Evolutionary conservation across 106 monocot species (phyloP).

Genomic region (Dendrobium huoshanense): DNA sequence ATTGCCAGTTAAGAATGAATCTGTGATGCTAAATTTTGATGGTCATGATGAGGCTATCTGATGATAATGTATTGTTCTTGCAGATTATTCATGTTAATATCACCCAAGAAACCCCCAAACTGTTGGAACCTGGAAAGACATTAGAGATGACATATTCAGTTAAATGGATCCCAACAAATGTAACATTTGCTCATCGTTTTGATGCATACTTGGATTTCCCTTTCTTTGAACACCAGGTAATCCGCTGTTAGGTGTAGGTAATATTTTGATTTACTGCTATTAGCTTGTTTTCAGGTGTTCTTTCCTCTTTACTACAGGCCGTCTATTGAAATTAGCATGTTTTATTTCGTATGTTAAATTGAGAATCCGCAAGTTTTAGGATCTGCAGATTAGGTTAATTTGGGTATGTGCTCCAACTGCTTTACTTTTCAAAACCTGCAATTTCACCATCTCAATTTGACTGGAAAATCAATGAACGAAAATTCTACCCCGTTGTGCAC

Average conservation of each 20-base stretch:
- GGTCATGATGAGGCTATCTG: background rate
- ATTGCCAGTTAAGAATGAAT: background rate
- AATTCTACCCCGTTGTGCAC: background rate
- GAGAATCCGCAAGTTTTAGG: background rate
- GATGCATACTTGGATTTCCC: constrained; percentile 93
- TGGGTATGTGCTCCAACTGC: background rate
- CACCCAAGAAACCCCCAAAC: constrained; percentile 77
- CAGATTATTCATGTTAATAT: constrained; percentile 99
- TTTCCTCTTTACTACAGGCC: background rate
- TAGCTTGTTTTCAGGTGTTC: background rate
- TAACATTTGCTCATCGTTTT: constrained; percentile 89
- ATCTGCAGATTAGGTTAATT: background rate
- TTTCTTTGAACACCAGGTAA: constrained; percentile 98
- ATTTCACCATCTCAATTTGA: background rate
- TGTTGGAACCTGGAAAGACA: constrained; percentile 65
- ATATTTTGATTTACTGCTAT: background rate
- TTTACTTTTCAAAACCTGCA: background rate
- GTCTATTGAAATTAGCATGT: background rate
- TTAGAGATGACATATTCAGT: constrained; percentile 94
- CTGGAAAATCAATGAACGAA: no score
- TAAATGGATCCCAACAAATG: constrained; percentile 66
- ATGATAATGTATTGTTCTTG: constrained; percentile 2
- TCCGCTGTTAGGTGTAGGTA: background rate
- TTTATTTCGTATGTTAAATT: background rate
- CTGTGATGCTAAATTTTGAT: background rate